A percentile compares a stretch with the other conserved stretches of the same genome.
These are phyloP conservation scores for Backusella liffmaniae DNA, from an alignment of 192 early-diverging fungal species.

Conservation along the genomic window DNA sequence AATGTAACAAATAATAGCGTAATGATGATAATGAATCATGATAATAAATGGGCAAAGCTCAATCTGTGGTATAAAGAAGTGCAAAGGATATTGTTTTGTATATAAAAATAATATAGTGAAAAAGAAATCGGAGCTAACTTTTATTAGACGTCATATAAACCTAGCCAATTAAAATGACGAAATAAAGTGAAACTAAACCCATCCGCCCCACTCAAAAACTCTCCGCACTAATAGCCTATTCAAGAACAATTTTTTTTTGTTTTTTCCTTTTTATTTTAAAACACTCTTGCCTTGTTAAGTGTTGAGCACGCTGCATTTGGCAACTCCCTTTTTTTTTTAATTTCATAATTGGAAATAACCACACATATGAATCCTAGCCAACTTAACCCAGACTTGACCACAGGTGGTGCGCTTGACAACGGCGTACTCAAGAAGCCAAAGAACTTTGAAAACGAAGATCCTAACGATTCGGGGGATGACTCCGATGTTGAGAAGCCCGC, in stretches of 20 bases:
- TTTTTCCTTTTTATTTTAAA: slow-evolving; percentile 10
- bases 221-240: neutral
- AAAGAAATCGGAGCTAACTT: neutral
- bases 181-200: slow-evolving; percentile 6
- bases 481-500: slow-evolving; percentile 63
- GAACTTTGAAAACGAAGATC: slow-evolving; percentile 21
- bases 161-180: neutral
- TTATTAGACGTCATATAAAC: slow-evolving; percentile 4
- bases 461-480: slow-evolving; percentile 55
- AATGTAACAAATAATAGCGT: too few relatives aligned
- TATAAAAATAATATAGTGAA: neutral
- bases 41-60: neutral
- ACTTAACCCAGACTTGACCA: slow-evolving; percentile 11
- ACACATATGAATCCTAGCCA: slow-evolving; percentile 16
- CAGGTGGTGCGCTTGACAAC: neutral
- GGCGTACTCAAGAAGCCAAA: neutral
- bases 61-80: too few relatives aligned
- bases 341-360: slow-evolving; percentile 23
- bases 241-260: neutral
- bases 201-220: slow-evolving; percentile 2
- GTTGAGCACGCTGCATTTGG: slow-evolving; percentile 16
- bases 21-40: neutral
- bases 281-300: slow-evolving; percentile 23
- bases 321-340: slow-evolving; percentile 15
- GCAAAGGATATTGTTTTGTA: neutral